These are phyloP conservation scores for Phoma sp. DNA, from an alignment of 2,329 filamentous ascomycete species.

Conservation along the genomic window DNA sequence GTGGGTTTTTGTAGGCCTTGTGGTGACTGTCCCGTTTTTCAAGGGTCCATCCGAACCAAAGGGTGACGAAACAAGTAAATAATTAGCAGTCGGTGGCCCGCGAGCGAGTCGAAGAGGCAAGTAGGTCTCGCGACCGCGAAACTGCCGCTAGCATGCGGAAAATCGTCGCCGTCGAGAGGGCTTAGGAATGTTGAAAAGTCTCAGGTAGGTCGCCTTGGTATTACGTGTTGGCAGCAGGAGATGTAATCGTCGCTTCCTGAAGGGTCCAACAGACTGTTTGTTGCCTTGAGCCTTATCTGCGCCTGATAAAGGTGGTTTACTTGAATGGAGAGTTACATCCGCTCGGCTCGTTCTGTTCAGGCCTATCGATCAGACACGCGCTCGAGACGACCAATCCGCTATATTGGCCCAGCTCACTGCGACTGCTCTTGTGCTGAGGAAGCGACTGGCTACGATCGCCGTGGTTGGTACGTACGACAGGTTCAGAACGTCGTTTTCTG, in stretches of 20 bases:
- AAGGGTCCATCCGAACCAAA: slow-evolving; percentile 2
- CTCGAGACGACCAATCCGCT: slow-evolving; percentile 15
- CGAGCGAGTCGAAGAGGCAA: slow-evolving; percentile 13
- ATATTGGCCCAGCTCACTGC: background rate
- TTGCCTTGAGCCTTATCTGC: slow-evolving; percentile 15
- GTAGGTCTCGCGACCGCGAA: slow-evolving; percentile 1
- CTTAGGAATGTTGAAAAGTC: too few relatives aligned
- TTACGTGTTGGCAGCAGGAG: background rate
- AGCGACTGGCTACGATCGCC: too few relatives aligned
- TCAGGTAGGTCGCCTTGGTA: too few relatives aligned
- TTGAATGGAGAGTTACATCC: slow-evolving; percentile 4
- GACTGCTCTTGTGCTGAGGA: background rate
- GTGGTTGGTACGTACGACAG: too few relatives aligned
- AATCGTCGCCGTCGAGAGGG: background rate
- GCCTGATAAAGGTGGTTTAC: slow-evolving; percentile 1
- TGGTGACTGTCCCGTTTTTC: slow-evolving; percentile 4
- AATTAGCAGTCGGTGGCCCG: slow-evolving; percentile 10
- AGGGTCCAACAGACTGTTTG: background rate
- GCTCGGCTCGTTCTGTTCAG: slow-evolving; percentile 1
- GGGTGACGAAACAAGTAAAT: slow-evolving; percentile 3
- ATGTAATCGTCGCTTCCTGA: background rate
- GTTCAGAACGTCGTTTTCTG: too few relatives aligned
- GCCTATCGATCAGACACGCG: slow-evolving; percentile 31
- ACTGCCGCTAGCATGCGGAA: background rate
- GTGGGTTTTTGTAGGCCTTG: background rate